Conservation (phyloP, 1,139 yeast species). For the Saccharomyces hybrid region DNA sequence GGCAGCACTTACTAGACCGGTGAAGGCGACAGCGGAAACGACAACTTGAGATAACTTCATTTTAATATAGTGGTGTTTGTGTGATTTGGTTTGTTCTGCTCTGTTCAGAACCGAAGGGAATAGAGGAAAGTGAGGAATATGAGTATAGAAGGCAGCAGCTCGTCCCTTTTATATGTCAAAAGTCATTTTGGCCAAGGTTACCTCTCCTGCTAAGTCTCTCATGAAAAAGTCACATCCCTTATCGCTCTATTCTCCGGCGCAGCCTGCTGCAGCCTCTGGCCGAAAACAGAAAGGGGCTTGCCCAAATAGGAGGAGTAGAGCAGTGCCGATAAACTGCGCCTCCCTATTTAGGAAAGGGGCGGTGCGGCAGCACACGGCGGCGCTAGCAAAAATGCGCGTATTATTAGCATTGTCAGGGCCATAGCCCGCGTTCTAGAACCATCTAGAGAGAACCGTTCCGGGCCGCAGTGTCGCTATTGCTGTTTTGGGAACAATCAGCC, state of each 20-base stretch:
- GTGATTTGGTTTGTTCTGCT: neutral
- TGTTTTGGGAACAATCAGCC: neutral
- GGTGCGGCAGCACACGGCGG: neutral
- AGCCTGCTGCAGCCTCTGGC: neutral
- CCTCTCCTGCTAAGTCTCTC: neutral
- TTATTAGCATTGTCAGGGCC: neutral
- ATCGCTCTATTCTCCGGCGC: neutral
- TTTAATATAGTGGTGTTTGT: constrained; percentile 2
- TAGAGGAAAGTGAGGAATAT: too few species aligned
- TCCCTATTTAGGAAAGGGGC: neutral
- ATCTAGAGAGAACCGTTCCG: neutral
- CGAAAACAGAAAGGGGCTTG: neutral
- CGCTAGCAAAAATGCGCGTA: neutral
- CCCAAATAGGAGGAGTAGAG: neutral
- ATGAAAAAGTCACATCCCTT: neutral
- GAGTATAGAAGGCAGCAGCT: neutral
- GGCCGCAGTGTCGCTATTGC: neutral
- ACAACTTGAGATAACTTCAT: constrained; percentile 23
- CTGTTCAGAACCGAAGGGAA: neutral
- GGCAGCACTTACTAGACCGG: constrained; percentile 12
- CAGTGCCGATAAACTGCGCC: neutral
- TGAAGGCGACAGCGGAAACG: constrained; percentile 19
- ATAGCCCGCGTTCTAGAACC: neutral
- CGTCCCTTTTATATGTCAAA: neutral
- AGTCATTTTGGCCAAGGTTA: neutral